Percentiles rank a stretch among this genome's conserved stretches.
phyloP scores from a whole-genome alignment of 441 rosid genomes.

The Adansonia madagascariensis region DNA sequence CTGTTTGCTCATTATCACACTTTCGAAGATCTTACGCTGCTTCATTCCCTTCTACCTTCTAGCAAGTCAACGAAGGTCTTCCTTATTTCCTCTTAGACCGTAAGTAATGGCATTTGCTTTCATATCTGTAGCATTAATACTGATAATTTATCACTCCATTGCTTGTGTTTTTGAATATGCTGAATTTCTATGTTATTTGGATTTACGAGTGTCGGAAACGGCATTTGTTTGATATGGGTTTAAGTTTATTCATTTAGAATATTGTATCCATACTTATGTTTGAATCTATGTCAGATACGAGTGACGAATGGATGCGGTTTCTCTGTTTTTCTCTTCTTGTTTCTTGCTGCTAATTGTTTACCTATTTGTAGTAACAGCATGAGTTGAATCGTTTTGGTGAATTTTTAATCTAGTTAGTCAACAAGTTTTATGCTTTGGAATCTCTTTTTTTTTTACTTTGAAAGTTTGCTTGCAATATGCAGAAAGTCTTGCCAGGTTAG shows the following conservation, averaged over 20 bases:
- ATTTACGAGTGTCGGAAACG: too few species aligned
- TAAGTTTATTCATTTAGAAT: too few species aligned
- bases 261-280: too few species aligned
- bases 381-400: not conserved
- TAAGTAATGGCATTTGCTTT: not conserved
- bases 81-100: constrained; percentile 2
- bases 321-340: not conserved
- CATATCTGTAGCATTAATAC: not conserved
- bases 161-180: not conserved
- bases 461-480: constrained; percentile 17
- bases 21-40: not conserved
- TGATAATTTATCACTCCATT: not conserved
- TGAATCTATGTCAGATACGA: too few species aligned
- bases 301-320: not conserved
- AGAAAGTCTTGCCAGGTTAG: constrained; percentile 16
- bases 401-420: too few species aligned
- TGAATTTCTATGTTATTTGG: not conserved
- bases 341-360: not conserved
- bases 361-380: not conserved
- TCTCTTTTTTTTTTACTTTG: not conserved
- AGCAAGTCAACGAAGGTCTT: constrained; percentile 1
- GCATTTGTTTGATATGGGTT: too few species aligned
- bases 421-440: not conserved
- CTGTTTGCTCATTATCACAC: not conserved
- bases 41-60: not conserved